Percentiles rank a stretch among this genome's conserved stretches.
These are phyloP conservation scores for Colletotrichum sp. DNA, from an alignment of 2,329 filamentous ascomycete genomes.

Conservation along the genomic window DNA sequence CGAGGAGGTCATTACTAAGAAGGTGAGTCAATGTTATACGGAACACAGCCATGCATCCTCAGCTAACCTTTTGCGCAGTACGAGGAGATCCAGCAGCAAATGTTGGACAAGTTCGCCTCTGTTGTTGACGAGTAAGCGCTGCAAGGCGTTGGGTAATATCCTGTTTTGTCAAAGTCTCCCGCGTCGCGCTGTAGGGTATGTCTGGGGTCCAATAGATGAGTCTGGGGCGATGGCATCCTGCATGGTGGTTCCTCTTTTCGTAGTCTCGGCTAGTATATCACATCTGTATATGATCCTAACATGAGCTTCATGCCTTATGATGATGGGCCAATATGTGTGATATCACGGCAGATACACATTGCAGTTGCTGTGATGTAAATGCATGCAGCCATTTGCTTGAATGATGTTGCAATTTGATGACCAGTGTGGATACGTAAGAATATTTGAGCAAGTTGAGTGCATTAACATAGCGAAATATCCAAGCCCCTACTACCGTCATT, in stretches of 20 bases:
- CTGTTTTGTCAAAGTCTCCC: slow-evolving; percentile 5
- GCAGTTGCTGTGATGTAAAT: no score
- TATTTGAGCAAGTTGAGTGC: no score
- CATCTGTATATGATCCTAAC: slow-evolving; percentile 19
- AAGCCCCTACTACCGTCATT: no score
- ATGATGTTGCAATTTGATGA: no score
- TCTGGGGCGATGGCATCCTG: slow-evolving; percentile 10
- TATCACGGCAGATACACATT: neutral
- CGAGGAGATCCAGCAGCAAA: slow-evolving; percentile 86
- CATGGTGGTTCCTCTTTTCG: slow-evolving; percentile 15
- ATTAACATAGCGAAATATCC: no score
- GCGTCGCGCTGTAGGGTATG: neutral
- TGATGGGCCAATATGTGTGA: neutral
- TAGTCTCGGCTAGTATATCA: slow-evolving; percentile 21
- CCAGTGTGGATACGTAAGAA: no score
- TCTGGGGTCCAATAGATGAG: slow-evolving; percentile 16
- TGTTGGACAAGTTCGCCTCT: slow-evolving; percentile 97
- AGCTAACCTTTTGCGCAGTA: slow-evolving; percentile 67
- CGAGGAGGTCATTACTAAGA: slow-evolving; percentile 81
- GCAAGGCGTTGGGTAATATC: neutral
- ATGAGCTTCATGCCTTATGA: neutral
- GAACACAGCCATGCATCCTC: neutral
- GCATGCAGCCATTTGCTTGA: no score
- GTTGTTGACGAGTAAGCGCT: slow-evolving; percentile 85
- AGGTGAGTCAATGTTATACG: slow-evolving; percentile 58